Percentiles rank a stretch among this genome's conserved stretches.
phyloP scores from a whole-genome alignment of 192 early-diverging fungal genomes.

The Coemansia sp. region DNA sequence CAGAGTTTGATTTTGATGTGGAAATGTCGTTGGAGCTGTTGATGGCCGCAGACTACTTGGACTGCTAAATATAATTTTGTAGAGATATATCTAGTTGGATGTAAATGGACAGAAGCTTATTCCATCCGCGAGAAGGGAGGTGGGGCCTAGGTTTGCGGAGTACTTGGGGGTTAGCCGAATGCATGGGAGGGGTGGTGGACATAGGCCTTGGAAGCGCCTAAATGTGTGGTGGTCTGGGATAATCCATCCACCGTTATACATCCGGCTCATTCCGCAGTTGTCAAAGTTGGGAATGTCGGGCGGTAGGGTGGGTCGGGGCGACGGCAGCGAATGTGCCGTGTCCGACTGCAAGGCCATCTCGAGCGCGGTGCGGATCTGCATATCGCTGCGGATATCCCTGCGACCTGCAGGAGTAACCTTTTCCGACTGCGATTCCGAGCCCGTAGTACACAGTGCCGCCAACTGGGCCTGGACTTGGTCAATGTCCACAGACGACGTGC shows the following conservation, averaged over 20 bases:
- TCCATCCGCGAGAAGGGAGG: too few species aligned
- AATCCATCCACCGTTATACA: constrained; percentile 5
- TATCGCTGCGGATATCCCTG: not conserved
- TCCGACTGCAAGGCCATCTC: constrained; percentile 5
- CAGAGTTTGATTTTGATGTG: constrained; percentile 85
- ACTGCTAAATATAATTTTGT: constrained; percentile 55
- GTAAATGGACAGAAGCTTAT: not conserved
- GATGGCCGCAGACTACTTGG: constrained; percentile 94
- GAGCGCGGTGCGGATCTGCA: not conserved
- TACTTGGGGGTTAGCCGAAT: not conserved
- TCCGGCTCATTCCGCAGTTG: not conserved
- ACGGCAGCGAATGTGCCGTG: not conserved
- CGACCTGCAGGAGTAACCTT: not conserved
- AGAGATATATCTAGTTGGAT: too few species aligned
- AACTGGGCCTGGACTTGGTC: too few species aligned
- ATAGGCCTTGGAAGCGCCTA: constrained; percentile 1
- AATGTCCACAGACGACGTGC: too few species aligned
- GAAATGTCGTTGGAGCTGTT: constrained; percentile 85
- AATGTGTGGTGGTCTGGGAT: constrained; percentile 3
- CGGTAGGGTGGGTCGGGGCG: not conserved
- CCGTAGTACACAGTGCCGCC: too few species aligned
- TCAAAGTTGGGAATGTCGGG: not conserved
- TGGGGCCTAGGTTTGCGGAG: too few species aligned
- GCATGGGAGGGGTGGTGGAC: not conserved
- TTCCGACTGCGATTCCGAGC: too few species aligned